phyloP scores from a whole-genome alignment of 2,329 filamentous ascomycete genomes.

The Fonsecaea nubica region DNA sequence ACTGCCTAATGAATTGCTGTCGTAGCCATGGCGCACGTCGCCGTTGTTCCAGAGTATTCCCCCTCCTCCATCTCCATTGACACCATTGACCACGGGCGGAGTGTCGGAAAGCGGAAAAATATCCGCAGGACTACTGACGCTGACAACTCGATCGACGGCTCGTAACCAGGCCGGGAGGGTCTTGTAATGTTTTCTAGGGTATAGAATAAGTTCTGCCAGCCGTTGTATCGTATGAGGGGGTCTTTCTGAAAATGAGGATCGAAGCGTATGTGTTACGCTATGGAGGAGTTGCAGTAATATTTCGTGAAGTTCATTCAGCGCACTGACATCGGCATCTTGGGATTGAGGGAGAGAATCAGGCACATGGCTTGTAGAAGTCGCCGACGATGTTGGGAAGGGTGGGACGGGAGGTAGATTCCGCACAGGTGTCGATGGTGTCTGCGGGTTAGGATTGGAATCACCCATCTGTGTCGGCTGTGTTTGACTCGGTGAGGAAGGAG shows the following conservation, averaged over 20 bases:
- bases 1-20: slow-evolving; percentile 65
- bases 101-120: slow-evolving; percentile 76
- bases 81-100: slow-evolving; percentile 61
- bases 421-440: slow-evolving; percentile 45
- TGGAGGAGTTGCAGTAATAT: slow-evolving; percentile 68
- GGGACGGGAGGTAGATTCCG: slow-evolving; percentile 49
- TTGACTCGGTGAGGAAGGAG: slow-evolving; percentile 41
- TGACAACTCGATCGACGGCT: slow-evolving; percentile 87
- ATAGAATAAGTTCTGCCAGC: slow-evolving; percentile 81
- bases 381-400: slow-evolving; percentile 46
- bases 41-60: slow-evolving; percentile 47
- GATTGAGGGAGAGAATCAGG: slow-evolving; percentile 52
- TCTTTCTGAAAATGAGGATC: slow-evolving; percentile 70
- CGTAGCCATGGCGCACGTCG: slow-evolving; percentile 37
- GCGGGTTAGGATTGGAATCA: slow-evolving; percentile 44
- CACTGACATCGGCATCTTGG: slow-evolving; percentile 52
- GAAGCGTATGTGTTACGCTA: slow-evolving; percentile 67
- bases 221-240: slow-evolving; percentile 94
- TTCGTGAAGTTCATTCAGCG: slow-evolving; percentile 59
- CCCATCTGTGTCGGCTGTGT: slow-evolving; percentile 39
- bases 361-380: slow-evolving; percentile 49
- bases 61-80: slow-evolving; percentile 64
- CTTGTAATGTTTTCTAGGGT: slow-evolving; percentile 78
- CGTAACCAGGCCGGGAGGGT: slow-evolving; percentile 84
- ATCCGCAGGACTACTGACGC: slow-evolving; percentile 81